Percentiles rank a stretch among this genome's conserved stretches.
These are phyloP conservation scores for Kwoniella heveanensis DNA, from an alignment of 768 basidiomycete species.

Conservation along the genomic window DNA sequence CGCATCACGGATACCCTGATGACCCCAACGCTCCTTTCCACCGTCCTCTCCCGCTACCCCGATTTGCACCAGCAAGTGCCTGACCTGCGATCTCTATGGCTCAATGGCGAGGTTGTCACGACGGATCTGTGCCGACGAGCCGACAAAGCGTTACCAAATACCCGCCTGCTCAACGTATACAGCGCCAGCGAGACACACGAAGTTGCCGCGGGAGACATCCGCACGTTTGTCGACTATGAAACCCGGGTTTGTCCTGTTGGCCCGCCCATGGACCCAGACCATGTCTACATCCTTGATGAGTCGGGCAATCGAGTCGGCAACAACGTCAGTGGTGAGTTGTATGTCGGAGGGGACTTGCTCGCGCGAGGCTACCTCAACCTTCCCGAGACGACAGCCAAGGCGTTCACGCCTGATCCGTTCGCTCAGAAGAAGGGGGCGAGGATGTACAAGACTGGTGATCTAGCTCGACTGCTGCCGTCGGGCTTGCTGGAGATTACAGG, in stretches of 20 bases:
- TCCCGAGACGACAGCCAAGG: constrained; percentile 25
- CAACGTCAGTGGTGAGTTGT: constrained; percentile 21
- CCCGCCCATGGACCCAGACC: constrained; percentile 17
- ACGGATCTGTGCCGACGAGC: constrained; percentile 16
- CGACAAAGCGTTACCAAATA: constrained; percentile 15
- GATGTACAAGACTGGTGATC: constrained; percentile 30
- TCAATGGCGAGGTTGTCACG: constrained; percentile 27
- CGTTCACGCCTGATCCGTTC: constrained; percentile 19
- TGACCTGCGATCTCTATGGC: constrained; percentile 15
- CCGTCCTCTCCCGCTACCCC: constrained; percentile 22
- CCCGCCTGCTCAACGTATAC: constrained; percentile 22
- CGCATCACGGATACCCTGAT: constrained; percentile 23
- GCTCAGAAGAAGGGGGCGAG: constrained; percentile 3
- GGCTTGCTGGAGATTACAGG: constrained; percentile 29
- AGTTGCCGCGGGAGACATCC: constrained; percentile 20
- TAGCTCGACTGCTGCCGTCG: constrained; percentile 24
- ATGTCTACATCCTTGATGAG: constrained; percentile 26
- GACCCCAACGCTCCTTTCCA: constrained; percentile 23
- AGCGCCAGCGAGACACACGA: constrained; percentile 27
- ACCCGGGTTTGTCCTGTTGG: constrained; percentile 24
- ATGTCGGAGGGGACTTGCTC: constrained; percentile 23
- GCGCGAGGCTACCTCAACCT: constrained; percentile 27
- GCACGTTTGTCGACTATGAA: constrained; percentile 6
- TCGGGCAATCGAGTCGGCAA: constrained; percentile 17
- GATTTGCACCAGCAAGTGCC: constrained; percentile 15